Conservation (phyloP, 345 rosid species). For the Physaria fendleri region DNA sequence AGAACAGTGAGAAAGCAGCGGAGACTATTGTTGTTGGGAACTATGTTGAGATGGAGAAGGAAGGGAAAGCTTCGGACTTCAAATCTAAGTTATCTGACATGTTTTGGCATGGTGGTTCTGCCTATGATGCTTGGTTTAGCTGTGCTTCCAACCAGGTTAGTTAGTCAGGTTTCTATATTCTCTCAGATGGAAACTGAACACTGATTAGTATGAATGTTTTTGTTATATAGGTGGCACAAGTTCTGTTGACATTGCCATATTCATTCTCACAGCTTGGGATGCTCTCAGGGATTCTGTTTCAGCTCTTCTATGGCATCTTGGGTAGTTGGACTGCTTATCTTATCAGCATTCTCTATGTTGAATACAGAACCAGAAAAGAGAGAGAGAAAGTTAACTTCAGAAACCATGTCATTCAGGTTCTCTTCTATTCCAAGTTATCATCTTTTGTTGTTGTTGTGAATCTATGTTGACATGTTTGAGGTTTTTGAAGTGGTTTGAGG, state of each 20-base stretch:
- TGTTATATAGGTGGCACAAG: constrained; percentile 87
- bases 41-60: constrained; percentile 91
- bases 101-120: constrained; percentile 98
- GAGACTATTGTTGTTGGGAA: constrained; percentile 85
- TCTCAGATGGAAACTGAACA: neutral
- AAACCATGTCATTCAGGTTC: constrained; percentile 95
- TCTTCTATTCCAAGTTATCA: neutral
- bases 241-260: constrained; percentile 89
- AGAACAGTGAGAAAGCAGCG: constrained; percentile 60
- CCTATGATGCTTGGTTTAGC: constrained; percentile 98
- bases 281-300: constrained; percentile 89
- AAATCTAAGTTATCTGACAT: constrained; percentile 61
- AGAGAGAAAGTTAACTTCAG: constrained; percentile 96
- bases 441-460: neutral
- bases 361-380: constrained; percentile 93
- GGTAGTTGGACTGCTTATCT: constrained; percentile 99
- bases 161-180: neutral
- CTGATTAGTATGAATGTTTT: neutral
- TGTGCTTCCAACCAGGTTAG: constrained; percentile 90
- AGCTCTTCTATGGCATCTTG: constrained; percentile 83
- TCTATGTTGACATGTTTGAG: neutral
- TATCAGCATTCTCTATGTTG: constrained; percentile 86
- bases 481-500: constrained; percentile 80
- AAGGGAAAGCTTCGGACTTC: constrained; percentile 51
- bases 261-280: constrained; percentile 98